These are phyloP conservation scores for Cryptococcus sp. DNA, from an alignment of 1,284 basidiomycete genomes.

Conservation along the genomic window DNA sequence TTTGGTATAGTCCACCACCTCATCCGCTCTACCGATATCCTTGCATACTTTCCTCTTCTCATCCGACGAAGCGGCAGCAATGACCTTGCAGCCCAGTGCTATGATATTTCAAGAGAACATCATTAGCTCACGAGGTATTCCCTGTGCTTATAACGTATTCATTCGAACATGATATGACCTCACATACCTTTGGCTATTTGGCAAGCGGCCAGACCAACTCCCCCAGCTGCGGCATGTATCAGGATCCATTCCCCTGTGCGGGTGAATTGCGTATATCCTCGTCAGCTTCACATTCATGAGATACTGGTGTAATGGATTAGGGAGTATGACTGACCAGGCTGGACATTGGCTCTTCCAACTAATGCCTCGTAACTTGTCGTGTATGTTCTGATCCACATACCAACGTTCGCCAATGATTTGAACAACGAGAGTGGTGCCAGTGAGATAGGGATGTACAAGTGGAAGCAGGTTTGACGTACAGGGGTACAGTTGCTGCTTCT, in stretches of 20 bases:
- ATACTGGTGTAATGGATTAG: not conserved
- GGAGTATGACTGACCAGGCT: conserved; percentile 62
- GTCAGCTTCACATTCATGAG: not conserved
- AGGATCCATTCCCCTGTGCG: conserved; percentile 78
- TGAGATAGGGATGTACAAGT: not conserved
- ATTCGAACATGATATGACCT: not conserved
- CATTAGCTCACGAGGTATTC: not conserved
- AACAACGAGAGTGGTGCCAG: not conserved
- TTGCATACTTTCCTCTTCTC: conserved; percentile 54
- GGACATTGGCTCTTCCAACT: conserved; percentile 75
- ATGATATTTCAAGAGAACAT: not conserved
- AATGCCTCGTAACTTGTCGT: conserved; percentile 87
- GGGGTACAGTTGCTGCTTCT: conserved; percentile 57
- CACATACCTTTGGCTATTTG: conserved; percentile 73
- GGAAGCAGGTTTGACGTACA: conserved; percentile 20
- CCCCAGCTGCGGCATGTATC: conserved; percentile 79
- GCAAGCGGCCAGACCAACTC: conserved; percentile 87
- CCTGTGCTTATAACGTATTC: not conserved
- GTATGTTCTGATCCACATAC: conserved; percentile 61
- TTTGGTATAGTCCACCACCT: conserved; percentile 53
- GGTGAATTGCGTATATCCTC: not conserved
- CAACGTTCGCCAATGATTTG: not conserved
- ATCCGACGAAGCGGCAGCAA: conserved; percentile 53
- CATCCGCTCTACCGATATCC: conserved; percentile 52
- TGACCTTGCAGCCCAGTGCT: conserved; percentile 54